A percentile compares a stretch with the other conserved stretches of the same genome.
phyloP scores from a whole-genome alignment of 192 early-diverging fungal genomes.

The Funneliformis mosseae region DNA sequence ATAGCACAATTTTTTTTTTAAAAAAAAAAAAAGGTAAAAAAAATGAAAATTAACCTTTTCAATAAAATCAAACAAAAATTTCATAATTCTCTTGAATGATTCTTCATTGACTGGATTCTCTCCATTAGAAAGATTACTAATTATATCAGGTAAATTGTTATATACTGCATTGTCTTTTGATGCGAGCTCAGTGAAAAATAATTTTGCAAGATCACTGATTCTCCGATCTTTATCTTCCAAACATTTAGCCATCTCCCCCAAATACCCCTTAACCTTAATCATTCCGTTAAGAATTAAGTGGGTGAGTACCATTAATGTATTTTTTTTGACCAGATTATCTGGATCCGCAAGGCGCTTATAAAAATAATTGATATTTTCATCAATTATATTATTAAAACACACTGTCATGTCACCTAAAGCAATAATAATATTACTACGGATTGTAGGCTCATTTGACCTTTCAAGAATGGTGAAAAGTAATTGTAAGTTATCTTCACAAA shows the following conservation, averaged over 20 bases:
- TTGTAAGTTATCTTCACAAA: conserved; percentile 91
- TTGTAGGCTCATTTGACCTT: conserved; percentile 78
- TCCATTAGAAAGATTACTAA: conserved; percentile 82
- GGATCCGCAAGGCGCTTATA: conserved; percentile 89
- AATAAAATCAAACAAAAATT: conserved; percentile 94
- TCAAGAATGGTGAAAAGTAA: conserved; percentile 89
- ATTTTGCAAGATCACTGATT: conserved; percentile 88
- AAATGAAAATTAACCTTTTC: conserved; percentile 50
- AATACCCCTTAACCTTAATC: conserved; percentile 99
- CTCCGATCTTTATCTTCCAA: conserved; percentile 85
- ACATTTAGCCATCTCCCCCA: conserved; percentile 98
- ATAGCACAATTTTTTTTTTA: neutral
- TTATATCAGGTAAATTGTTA: conserved; percentile 99
- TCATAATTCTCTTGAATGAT: conserved; percentile 87
- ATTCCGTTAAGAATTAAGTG: conserved; percentile 98
- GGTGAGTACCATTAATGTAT: conserved; percentile 97
- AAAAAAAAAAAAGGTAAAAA: neutral
- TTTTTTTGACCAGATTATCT: conserved; percentile 87
- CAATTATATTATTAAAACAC: conserved; percentile 96
- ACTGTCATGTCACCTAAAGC: conserved; percentile 98
- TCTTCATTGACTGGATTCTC: conserved; percentile 75
- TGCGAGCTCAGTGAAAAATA: conserved; percentile 96
- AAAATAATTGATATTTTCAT: conserved; percentile 93
- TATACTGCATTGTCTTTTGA: conserved; percentile 98
- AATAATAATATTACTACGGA: conserved; percentile 94